Evolutionary conservation across 208 protist genomes (phyloP).

Genomic region (Crithidia expoeki): DNA sequence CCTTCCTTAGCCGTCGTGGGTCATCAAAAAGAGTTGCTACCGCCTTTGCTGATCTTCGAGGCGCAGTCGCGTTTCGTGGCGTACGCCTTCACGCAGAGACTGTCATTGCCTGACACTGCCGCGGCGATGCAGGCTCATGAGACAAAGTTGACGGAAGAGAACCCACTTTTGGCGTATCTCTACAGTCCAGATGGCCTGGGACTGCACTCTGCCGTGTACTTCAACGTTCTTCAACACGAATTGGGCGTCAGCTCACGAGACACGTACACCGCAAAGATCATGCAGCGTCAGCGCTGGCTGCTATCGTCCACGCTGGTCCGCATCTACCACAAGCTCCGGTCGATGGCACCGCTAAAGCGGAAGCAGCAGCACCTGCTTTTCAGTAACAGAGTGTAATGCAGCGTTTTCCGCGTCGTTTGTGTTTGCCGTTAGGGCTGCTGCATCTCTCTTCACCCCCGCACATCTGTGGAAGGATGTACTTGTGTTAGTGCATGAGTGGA

Average conservation of each 20-base stretch:
- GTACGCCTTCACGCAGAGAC: constrained; percentile 76
- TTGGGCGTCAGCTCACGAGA: constrained; percentile 73
- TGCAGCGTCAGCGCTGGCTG: constrained; percentile 73
- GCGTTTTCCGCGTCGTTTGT: no score
- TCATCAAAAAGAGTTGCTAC: constrained; percentile 73
- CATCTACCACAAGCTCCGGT: constrained; percentile 75
- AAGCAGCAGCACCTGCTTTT: constrained; percentile 90
- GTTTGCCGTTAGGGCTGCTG: no score
- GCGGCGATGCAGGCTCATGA: constrained; percentile 40
- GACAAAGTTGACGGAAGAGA: constrained; percentile 37
- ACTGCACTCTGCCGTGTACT: constrained; percentile 84
- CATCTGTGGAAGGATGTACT: not conserved
- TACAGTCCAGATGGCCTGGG: constrained; percentile 55
- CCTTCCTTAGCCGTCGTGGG: constrained; percentile 85
- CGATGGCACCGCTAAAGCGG: constrained; percentile 85
- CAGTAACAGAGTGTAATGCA: constrained; percentile 77
- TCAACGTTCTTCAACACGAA: constrained; percentile 81
- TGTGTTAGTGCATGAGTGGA: no score
- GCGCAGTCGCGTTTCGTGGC: constrained; percentile 83
- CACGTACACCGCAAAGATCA: constrained; percentile 75
- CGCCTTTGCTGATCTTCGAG: constrained; percentile 86
- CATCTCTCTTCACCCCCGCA: not conserved
- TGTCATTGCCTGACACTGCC: constrained; percentile 46
- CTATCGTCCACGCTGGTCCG: constrained; percentile 61
- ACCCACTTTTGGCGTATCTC: constrained; percentile 45